Evolutionary conservation across 179 eudicot genomes (phyloP), one percentile per base, ranked within the genome.

Genomic region (Actinidia polygama): DNA sequence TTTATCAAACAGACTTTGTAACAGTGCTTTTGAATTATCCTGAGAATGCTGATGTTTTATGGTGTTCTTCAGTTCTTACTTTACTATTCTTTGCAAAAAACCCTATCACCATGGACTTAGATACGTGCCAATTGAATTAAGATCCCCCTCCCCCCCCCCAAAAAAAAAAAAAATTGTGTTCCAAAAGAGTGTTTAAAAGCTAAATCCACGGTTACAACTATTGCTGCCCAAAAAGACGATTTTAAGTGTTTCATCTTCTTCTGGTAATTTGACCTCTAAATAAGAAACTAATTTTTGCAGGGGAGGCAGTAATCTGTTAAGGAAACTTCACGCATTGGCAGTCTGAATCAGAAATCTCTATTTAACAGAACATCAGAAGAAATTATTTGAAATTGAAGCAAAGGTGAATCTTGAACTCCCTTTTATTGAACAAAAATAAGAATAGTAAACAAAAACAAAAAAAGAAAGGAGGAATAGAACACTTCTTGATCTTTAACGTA

Each of bases 221-320:
- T 24, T 36, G 51, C 3, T 79, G 12, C 46, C 9, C 16, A 40
- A 73, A 36, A 68, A 40, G 71, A 75, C 36, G 24, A 18, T 61
- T 19, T 55, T 11, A 80, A 61, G 14, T 26, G 54, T 63, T 55
- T 68, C 24, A 51, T 53, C 68, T 10, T 12, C 74, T 69, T 40
- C 44, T 61, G 59, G 74, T 70, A 30, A 58, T 16, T 9, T 72
- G 10, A 62, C n/a, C 26, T 69, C 82, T 75, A 75, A 84, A 6
- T 55, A 51, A 79, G 36, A 62, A 69, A 30, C 61, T 84, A 76
- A 73, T 57, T 80, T 72, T 84, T 90, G 87, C 93, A 97, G 99
- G 91, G 98, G 98, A 57, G 98, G 99, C 64, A 98, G 98, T 86
- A 94, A 97, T 77, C 86, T 95, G 85, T 87, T 95, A 64, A 90